These are phyloP conservation scores for Calonectria pauciramosa DNA, from an alignment of 2,329 filamentous ascomycete genomes.

Conservation along the genomic window DNA sequence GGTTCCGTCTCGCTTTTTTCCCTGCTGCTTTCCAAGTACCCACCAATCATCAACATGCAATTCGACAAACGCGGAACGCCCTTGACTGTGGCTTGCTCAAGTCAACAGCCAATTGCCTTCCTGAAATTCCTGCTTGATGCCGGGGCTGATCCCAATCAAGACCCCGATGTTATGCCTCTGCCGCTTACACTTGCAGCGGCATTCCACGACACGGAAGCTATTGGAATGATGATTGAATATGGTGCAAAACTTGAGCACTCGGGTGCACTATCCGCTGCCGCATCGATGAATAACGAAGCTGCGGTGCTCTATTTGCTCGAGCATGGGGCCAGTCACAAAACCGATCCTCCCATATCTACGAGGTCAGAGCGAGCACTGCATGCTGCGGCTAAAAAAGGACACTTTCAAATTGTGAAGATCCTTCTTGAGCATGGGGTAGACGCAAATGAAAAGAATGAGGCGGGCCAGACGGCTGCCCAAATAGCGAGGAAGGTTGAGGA, in stretches of 20 bases:
- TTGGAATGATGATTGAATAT: not conserved
- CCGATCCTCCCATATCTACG: not conserved
- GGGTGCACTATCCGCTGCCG: not conserved
- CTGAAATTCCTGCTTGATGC: not conserved
- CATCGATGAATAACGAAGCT: not conserved
- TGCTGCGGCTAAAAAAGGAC: not conserved
- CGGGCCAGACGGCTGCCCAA: not conserved
- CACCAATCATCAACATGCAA: not conserved
- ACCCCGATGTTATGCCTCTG: not conserved
- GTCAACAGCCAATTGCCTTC: not conserved
- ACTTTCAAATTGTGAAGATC: not conserved
- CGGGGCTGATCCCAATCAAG: not conserved
- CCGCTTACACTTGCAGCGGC: not conserved
- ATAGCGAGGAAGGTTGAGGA: not conserved
- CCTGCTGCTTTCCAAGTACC: not conserved
- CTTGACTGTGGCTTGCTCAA: not conserved
- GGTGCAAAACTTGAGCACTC: not conserved
- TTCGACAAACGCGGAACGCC: not conserved
- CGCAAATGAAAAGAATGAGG: not conserved
- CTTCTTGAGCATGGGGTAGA: not conserved
- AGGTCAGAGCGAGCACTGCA: not conserved
- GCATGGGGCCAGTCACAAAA: not conserved
- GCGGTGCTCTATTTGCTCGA: not conserved
- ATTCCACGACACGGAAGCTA: not conserved
- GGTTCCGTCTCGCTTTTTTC: not conserved